Evolutionary conservation across 2,329 filamentous ascomycete genomes (phyloP).

Genomic region (Cytospora piceicola): DNA sequence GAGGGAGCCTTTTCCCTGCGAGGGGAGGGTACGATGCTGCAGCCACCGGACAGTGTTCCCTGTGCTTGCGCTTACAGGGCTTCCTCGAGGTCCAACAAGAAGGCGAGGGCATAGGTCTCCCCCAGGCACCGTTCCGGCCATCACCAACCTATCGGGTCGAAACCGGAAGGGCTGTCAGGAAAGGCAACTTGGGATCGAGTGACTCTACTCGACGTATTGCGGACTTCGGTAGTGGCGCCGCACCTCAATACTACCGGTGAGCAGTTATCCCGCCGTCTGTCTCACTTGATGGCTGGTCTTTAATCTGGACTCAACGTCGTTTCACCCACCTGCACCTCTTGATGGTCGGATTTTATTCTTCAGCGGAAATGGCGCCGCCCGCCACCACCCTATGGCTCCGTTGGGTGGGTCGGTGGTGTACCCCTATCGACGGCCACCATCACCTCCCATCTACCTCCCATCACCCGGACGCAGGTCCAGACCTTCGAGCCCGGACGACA

Average conservation of each 20-base stretch:
- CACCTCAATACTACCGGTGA: background rate
- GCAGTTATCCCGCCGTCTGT: background rate
- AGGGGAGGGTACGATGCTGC: too few species aligned
- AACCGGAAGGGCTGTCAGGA: background rate
- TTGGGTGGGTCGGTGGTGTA: background rate
- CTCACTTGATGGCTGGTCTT: background rate
- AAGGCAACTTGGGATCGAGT: background rate
- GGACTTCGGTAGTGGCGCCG: background rate
- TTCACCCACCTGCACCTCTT: background rate
- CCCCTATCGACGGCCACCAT: background rate
- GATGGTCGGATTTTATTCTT: background rate
- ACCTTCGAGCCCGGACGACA: background rate
- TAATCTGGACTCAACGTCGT: background rate
- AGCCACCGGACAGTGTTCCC: background rate
- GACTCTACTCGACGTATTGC: background rate
- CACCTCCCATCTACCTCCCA: too few species aligned
- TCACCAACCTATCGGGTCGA: background rate
- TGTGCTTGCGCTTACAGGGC: too few species aligned
- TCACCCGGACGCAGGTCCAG: background rate
- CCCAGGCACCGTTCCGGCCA: too few species aligned
- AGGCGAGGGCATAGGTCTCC: background rate
- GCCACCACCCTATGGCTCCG: background rate
- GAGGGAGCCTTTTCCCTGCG: too few species aligned
- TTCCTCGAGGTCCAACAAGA: background rate
- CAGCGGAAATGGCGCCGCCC: background rate